Evolutionary conservation across 1,284 basidiomycete genomes (phyloP), one percentile per base, ranked within the genome.

Genomic region (Golubevia pallescens): DNA sequence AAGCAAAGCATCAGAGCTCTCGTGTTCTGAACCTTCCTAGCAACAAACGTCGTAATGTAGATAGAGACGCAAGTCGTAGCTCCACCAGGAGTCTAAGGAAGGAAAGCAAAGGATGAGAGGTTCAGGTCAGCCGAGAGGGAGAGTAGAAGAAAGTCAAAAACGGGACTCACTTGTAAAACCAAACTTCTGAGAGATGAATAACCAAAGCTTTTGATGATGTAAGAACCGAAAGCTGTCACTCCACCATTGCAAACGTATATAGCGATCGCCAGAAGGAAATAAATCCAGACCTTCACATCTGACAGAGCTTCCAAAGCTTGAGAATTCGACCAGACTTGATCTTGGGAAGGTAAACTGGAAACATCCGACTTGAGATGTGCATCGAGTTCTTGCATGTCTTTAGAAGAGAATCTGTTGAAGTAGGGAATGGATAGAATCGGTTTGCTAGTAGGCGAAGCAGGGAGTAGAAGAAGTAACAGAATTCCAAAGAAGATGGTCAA

Each of bases 251-350:
- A 77, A 13, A 86, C 66, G 86, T 77, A 88, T 71, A 64, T 87
- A 62, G 66, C 82, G 72, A 80, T 87, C 19, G 75, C 83, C 62
- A 87, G 86, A 38, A 87, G 66, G 62, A 87, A 69, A 74, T 87
- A 88, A 56, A 88, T 67, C 74, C 82, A 89, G 19, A 88, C 81
- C 77, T 88, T 88, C 72, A 86, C 60, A 66, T 89, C 88, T 21
- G 64, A 34, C 0, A 86, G 65, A 0, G 88, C 88, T 68, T 88
- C 87, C 10, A 75, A 68, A 8, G 86, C 80, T 68, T 89, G 88
- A 2, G 67, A 69, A 38, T 86, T 80, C 78, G 87, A 86, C 14
- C 63, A 67, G 10, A 69, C 59, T 0, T 66, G 74, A 8, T 71
- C 48, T 55, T 73, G 69, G 1, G 69, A 68, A 21, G 69, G 66